Percentiles rank a stretch among this genome's conserved stretches.
These are phyloP conservation scores for Fusarium subtropicale DNA, from an alignment of 2,329 filamentous ascomycete species.

Conservation along the genomic window DNA sequence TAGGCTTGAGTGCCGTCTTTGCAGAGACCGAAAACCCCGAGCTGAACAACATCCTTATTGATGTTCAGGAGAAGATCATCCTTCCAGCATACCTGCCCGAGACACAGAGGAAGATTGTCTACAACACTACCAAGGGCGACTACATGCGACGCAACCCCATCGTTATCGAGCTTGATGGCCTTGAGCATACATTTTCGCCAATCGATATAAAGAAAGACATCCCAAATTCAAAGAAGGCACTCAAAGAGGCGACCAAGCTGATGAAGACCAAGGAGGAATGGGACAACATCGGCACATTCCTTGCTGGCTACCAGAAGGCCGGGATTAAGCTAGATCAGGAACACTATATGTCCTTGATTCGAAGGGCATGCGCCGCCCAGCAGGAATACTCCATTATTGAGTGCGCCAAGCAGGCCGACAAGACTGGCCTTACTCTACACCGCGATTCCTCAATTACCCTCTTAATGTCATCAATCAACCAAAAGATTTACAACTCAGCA, in stretches of 20 bases:
- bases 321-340: conserved; percentile 52
- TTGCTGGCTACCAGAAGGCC: conserved; percentile 62
- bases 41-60: conserved; percentile 64
- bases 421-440: conserved; percentile 60
- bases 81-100: conserved; percentile 69
- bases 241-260: conserved; percentile 54
- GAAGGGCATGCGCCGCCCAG: conserved; percentile 55
- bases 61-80: conserved; percentile 69
- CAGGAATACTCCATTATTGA: conserved; percentile 62
- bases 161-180: conserved; percentile 68
- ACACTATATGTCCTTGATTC: conserved; percentile 56
- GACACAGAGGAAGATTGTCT: conserved; percentile 66
- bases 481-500: conserved; percentile 52
- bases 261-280: conserved; percentile 65
- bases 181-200: conserved; percentile 64
- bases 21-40: conserved; percentile 62
- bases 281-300: conserved; percentile 62
- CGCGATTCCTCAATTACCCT: conserved; percentile 54
- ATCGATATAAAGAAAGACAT: conserved; percentile 57
- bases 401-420: conserved; percentile 58
- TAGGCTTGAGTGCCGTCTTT: conserved; percentile 59
- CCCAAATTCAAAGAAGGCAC: conserved; percentile 56
- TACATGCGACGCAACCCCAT: conserved; percentile 66
- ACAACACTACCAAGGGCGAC: conserved; percentile 59
- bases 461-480: conserved; percentile 48